Conservation (phyloP, 73 alveolate species). For the Paramecium caudatum region DNA sequence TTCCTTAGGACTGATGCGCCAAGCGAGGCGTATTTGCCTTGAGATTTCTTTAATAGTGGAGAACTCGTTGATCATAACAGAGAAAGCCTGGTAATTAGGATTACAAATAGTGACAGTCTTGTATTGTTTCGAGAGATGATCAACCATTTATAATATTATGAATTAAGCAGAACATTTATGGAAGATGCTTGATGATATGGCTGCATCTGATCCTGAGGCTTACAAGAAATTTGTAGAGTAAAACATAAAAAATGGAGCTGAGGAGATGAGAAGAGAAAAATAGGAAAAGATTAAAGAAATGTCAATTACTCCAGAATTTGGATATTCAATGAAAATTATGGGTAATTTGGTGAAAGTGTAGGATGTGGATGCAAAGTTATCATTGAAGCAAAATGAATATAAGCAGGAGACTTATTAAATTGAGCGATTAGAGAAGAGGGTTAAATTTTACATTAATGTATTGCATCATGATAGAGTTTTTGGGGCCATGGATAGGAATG, state of each 20-base stretch:
- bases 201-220: constrained; percentile 11
- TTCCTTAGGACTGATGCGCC: constrained; percentile 42
- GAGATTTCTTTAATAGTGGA: background rate
- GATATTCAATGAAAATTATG: constrained; percentile 29
- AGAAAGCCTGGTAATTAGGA: background rate
- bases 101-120: constrained; percentile 13
- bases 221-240: constrained; percentile 39
- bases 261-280: constrained; percentile 38
- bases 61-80: background rate
- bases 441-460: constrained; percentile 12
- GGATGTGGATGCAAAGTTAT: constrained; percentile 30
- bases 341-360: background rate
- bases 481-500: constrained; percentile 46
- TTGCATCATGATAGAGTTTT: constrained; percentile 4
- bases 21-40: constrained; percentile 31
- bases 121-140: constrained; percentile 40
- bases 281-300: background rate
- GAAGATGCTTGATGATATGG: constrained; percentile 70
- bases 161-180: constrained; percentile 56
- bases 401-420: constrained; percentile 13
- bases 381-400: constrained; percentile 8
- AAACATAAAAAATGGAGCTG: constrained; percentile 35
- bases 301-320: background rate
- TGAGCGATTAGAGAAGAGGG: constrained; percentile 35
- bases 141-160: constrained; percentile 41